Base-by-base conservation (phyloP, 345 rosid genomes). In the Combretum micranthum region DNA sequence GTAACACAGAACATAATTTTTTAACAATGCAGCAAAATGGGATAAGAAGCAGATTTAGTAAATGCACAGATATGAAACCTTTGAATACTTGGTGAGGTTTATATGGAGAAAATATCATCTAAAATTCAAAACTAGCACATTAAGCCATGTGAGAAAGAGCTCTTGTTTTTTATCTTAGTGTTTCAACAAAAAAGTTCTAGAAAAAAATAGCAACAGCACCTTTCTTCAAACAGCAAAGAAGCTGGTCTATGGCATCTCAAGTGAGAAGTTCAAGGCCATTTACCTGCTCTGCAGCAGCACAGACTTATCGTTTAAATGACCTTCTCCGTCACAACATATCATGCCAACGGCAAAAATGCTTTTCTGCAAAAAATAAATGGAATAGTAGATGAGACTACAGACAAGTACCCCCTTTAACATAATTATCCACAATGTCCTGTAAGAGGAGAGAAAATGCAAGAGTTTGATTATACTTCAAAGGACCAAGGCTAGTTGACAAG, bases 261-360 rank as follows among this genome's bases (percentile, higher is more conserved):
- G 39, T 32, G 48, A 57, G 18, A 20, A 57, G 13, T 44, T 44
- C 18, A 42, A 47, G 49, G 47, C 9, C 4, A 21, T n/a, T 71
- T 84, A 87, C 97, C 97, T 93, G 94, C 87, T 77, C 72, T 89
- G 95, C 72, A 93, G 65, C 76, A 87, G 53, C 70, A 85, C 66
- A 44, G 97, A 89, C 62, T 89, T 85, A 20, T 89, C 97, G 70
- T 89, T 93, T 65, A 89, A 67, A 75, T 77, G 87, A 59, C 97
- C 99, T 59, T 93, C 98, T 51, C 85, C 99, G 55, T 93, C 99
- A 69, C 97, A 87, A 61, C 90, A 85, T 72, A 89, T 82, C 96
- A 93, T 89, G 56, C 97, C 97, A 47, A 83, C 90, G 13, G 90
- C 67, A 71, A 93, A 83, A 50, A 89, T 59, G 63, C 82, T 87